These are phyloP conservation scores for Malassezia nana DNA, from an alignment of 1,284 basidiomycete genomes.

Conservation along the genomic window DNA sequence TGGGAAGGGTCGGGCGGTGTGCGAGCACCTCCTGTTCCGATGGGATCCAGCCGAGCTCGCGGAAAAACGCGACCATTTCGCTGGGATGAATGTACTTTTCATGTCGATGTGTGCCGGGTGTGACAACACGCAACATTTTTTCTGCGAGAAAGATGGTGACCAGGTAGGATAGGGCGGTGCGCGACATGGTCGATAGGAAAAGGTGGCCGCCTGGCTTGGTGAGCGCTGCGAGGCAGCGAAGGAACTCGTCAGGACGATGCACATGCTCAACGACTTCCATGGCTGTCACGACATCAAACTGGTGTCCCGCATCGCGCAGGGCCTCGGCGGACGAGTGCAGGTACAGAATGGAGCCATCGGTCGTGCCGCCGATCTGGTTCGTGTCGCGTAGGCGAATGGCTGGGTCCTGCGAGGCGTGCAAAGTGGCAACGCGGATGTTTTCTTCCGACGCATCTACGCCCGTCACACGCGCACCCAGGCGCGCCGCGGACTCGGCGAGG, in stretches of 20 bases:
- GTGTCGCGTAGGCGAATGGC: constrained; percentile 11
- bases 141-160: constrained; percentile 87
- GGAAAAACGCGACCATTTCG: constrained; percentile 79
- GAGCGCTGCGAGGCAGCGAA: constrained; percentile 32
- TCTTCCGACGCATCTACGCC: constrained; percentile 81
- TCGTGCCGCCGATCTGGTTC: background rate
- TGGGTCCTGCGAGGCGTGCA: constrained; percentile 73
- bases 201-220: constrained; percentile 78
- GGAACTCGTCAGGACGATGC: constrained; percentile 73
- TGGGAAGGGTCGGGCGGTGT: background rate
- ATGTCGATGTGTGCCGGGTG: constrained; percentile 82
- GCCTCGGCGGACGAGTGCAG: constrained; percentile 70
- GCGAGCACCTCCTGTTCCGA: background rate
- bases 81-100: constrained; percentile 78
- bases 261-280: constrained; percentile 99
- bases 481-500: constrained; percentile 77
- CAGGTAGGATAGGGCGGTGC: constrained; percentile 78
- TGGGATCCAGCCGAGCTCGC: constrained; percentile 51
- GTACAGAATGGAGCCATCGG: constrained; percentile 55
- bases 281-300: constrained; percentile 84
- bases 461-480: constrained; percentile 72
- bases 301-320: constrained; percentile 50
- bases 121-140: constrained; percentile 65
- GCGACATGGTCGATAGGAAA: constrained; percentile 89
- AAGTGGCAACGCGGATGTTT: constrained; percentile 74